phyloP scores from a whole-genome alignment of 1,139 yeast genomes.

The Yamadazyma aaseri region DNA sequence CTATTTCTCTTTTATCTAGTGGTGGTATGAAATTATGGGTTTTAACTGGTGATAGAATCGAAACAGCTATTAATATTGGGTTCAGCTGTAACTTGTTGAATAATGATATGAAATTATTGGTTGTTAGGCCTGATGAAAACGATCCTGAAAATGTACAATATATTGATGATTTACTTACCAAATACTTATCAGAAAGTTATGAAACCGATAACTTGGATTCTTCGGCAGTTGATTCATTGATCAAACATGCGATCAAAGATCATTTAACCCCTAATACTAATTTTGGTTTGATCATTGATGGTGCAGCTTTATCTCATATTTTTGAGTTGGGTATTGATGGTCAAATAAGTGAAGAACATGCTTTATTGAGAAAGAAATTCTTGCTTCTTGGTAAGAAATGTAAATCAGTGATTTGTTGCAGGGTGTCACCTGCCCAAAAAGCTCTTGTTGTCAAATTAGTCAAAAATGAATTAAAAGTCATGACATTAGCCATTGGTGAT shows the following conservation, averaged over 20 bases:
- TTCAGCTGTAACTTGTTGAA: conserved; percentile 90
- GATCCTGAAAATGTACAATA: conserved; percentile 25
- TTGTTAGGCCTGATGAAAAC: conserved; percentile 49
- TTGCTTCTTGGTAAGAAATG: conserved; percentile 58
- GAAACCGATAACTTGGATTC: conserved; percentile 25
- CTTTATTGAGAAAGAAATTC: conserved; percentile 38
- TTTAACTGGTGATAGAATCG: conserved; percentile 94
- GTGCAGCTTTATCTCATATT: conserved; percentile 50
- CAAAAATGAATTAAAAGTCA: conserved; percentile 49
- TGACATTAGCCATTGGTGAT: conserved; percentile 67
- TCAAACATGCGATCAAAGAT: conserved; percentile 44
- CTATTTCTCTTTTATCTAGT: conserved; percentile 76
- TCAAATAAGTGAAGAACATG: conserved; percentile 17
- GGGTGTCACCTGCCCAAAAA: conserved; percentile 66
- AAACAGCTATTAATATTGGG: conserved; percentile 97
- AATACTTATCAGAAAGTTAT: conserved; percentile 42
- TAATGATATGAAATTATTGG: conserved; percentile 82
- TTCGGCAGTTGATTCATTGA: conserved; percentile 26
- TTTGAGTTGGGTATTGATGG: conserved; percentile 25
- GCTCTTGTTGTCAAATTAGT: conserved; percentile 57
- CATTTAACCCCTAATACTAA: conserved; percentile 50
- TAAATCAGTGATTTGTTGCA: conserved; percentile 60
- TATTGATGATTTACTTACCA: conserved; percentile 36
- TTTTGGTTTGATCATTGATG: conserved; percentile 55
- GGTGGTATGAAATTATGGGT: conserved; percentile 98